phyloP scores from a whole-genome alignment of 2,329 filamentous ascomycete genomes.

The Penicillium sp. region DNA sequence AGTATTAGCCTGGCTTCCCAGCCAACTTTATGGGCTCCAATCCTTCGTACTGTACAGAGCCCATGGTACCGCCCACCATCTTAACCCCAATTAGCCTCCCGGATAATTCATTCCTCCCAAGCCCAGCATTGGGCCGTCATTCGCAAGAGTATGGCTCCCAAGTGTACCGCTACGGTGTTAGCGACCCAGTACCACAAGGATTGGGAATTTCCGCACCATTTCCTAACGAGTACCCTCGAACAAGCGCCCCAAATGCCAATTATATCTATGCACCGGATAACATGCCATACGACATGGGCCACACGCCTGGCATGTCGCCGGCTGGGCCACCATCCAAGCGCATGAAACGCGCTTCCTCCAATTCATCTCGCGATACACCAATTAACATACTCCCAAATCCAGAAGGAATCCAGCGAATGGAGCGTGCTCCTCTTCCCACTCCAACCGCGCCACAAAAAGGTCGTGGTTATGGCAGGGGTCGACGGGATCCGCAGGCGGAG shows the following conservation, averaged over 20 bases:
- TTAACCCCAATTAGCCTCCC: constrained; percentile 42
- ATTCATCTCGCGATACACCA: constrained; percentile 28
- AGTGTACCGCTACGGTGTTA: constrained; percentile 37
- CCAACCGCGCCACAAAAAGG: not conserved
- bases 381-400: constrained; percentile 42
- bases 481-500: constrained; percentile 38
- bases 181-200: constrained; percentile 33
- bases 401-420: constrained; percentile 38
- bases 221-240: constrained; percentile 30
- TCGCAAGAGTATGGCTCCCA: constrained; percentile 26
- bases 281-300: constrained; percentile 19
- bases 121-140: constrained; percentile 37
- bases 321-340: constrained; percentile 25
- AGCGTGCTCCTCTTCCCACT: constrained; percentile 18
- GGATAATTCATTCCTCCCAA: constrained; percentile 36
- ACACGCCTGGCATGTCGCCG: constrained; percentile 24
- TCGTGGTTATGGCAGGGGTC: constrained; percentile 34
- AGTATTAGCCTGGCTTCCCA: constrained; percentile 12
- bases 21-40: constrained; percentile 25
- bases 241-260: constrained; percentile 22
- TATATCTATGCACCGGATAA: constrained; percentile 27
- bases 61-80: constrained; percentile 29
- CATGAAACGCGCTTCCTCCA: constrained; percentile 23
- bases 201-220: constrained; percentile 39
- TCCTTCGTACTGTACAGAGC: constrained; percentile 35